phyloP scores from a whole-genome alignment of 2,329 filamentous ascomycete genomes.

The Colletotrichum orchidophilum region DNA sequence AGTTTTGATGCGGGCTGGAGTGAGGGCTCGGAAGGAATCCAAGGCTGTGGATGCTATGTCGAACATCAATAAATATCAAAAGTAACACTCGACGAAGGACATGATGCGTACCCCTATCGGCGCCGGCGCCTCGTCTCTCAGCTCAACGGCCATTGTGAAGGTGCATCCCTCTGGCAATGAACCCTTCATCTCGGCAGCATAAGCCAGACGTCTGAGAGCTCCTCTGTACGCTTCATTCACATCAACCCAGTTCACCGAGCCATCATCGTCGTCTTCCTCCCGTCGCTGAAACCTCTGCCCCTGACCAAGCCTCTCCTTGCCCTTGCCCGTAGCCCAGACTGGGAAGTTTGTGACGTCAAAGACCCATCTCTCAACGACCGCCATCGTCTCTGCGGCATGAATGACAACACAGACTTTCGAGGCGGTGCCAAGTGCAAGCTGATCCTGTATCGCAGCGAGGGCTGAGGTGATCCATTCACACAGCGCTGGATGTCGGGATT shows the following conservation, averaged over 20 bases:
- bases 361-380: constrained; percentile 69
- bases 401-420: constrained; percentile 59
- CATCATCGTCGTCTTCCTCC: constrained; percentile 38
- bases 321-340: constrained; percentile 41
- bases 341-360: constrained; percentile 67
- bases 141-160: constrained; percentile 80
- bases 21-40: constrained; percentile 65
- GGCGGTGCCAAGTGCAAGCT: constrained; percentile 69
- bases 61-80: constrained; percentile 9
- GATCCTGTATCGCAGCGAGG: constrained; percentile 73
- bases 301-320: constrained; percentile 37
- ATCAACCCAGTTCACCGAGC: constrained; percentile 62
- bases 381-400: constrained; percentile 48
- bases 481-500: constrained; percentile 86
- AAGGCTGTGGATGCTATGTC: constrained; percentile 65
- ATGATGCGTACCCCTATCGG: constrained; percentile 64
- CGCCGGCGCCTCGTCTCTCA: constrained; percentile 67
- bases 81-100: not conserved
- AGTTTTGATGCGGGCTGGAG: constrained; percentile 51
- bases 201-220: constrained; percentile 69
- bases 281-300: constrained; percentile 35
- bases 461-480: constrained; percentile 89
- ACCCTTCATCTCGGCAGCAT: constrained; percentile 65
- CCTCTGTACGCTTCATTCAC: constrained; percentile 79
- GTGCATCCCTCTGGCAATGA: constrained; percentile 72